Conservation (phyloP, 495 filamentous ascomycete species). For the Xylaria palmicola region DNA sequence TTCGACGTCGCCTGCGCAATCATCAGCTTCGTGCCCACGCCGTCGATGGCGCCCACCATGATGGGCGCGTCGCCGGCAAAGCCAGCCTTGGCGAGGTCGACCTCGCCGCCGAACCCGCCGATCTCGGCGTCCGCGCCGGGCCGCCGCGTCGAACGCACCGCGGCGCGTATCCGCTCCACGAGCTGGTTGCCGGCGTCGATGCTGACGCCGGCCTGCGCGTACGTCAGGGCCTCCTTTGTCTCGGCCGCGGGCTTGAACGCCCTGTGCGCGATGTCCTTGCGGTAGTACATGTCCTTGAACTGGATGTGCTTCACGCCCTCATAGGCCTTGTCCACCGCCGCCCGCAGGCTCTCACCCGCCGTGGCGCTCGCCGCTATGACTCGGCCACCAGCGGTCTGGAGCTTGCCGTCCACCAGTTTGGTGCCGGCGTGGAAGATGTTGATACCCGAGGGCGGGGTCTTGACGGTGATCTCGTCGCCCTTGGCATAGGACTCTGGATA, state of each 20-base stretch:
- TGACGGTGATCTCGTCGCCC: conserved; percentile 68
- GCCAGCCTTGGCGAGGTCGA: conserved; percentile 75
- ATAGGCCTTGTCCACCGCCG: conserved; percentile 84
- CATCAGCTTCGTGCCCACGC: conserved; percentile 94
- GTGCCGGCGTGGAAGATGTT: conserved; percentile 95
- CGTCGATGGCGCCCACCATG: conserved; percentile 88
- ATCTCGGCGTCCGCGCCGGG: conserved; percentile 88
- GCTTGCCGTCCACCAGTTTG: conserved; percentile 55
- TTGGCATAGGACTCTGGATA: conserved; percentile 90
- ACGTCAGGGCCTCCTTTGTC: conserved; percentile 67
- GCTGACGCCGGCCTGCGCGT: conserved; percentile 88
- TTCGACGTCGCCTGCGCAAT: conserved; percentile 85
- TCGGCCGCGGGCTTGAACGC: conserved; percentile 47
- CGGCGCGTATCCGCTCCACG: conserved; percentile 82
- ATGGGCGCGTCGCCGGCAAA: conserved; percentile 68
- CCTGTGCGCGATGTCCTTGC: conserved; percentile 87
- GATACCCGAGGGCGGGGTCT: conserved; percentile 44
- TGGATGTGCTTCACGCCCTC: conserved; percentile 70
- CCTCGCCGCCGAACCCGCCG: conserved; percentile 90
- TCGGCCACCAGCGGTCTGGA: conserved; percentile 79
- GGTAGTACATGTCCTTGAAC: conserved; percentile 89
- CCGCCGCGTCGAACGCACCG: conserved; percentile 73
- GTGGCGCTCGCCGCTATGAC: conserved; percentile 87
- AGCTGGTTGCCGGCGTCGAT: conserved; percentile 90
- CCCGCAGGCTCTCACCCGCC: conserved; percentile 65